A percentile compares a stretch with the other conserved stretches of the same genome.
Conservation (phyloP, 1,139 yeast genomes). For the Geotrichum aggregatum region DNA sequence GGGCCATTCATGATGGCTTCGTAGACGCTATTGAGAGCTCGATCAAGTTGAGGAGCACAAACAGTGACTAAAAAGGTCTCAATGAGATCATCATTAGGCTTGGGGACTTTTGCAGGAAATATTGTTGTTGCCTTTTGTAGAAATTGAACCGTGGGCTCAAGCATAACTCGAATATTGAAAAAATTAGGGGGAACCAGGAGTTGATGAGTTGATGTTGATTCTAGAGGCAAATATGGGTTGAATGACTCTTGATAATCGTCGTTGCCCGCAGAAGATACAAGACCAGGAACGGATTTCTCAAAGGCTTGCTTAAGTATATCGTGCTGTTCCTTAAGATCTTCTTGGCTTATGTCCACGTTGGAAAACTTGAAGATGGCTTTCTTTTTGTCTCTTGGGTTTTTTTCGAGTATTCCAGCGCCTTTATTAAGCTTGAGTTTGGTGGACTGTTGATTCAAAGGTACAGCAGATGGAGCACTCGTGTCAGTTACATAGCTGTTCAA, state of each 20-base stretch:
- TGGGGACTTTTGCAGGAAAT: slow-evolving; percentile 34
- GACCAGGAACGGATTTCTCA: slow-evolving; percentile 39
- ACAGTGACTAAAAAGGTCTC: slow-evolving; percentile 58
- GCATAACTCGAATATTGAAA: slow-evolving; percentile 74
- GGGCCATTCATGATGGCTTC: slow-evolving; percentile 34
- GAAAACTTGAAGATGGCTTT: slow-evolving; percentile 28
- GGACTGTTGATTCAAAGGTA: neutral
- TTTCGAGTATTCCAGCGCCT: slow-evolving; percentile 16
- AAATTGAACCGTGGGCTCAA: slow-evolving; percentile 58
- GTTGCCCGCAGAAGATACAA: slow-evolving; percentile 31
- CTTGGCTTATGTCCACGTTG: slow-evolving; percentile 29
- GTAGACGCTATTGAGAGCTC: slow-evolving; percentile 46
- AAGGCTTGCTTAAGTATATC: slow-evolving; percentile 31
- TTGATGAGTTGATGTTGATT: slow-evolving; percentile 44
- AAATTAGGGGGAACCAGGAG: slow-evolving; percentile 69
- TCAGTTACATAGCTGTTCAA: slow-evolving; percentile 51
- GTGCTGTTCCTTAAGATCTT: slow-evolving; percentile 30
- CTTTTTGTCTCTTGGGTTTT: slow-evolving; percentile 22
- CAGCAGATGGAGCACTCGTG: neutral
- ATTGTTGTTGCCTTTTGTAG: slow-evolving; percentile 48
- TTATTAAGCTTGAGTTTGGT: slow-evolving; percentile 4
- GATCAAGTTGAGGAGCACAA: slow-evolving; percentile 62
- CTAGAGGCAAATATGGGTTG: slow-evolving; percentile 21
- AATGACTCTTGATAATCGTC: slow-evolving; percentile 17
- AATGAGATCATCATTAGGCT: slow-evolving; percentile 47